These are phyloP conservation scores for Hanseniaspora pseudoguilliermondii DNA, from an alignment of 805 yeast genomes.

Conservation along the genomic window DNA sequence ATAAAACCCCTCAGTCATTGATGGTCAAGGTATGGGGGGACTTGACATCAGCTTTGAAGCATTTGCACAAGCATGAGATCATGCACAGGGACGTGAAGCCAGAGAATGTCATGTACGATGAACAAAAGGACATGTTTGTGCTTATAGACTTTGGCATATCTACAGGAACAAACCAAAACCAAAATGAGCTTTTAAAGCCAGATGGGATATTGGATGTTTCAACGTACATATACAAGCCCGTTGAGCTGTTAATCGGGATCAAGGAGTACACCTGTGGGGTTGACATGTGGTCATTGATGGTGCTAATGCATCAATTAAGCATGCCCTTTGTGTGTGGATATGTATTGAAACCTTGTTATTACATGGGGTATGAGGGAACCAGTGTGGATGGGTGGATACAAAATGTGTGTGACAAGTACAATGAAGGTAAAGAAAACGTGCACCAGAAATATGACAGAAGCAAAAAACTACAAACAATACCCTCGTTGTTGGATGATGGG, in stretches of 20 bases:
- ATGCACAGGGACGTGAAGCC: slow-evolving; percentile 93
- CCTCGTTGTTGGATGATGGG: neutral
- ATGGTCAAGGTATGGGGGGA: slow-evolving; percentile 47
- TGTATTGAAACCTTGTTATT: neutral
- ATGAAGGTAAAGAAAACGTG: neutral
- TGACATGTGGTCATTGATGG: slow-evolving; percentile 65
- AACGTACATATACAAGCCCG: slow-evolving; percentile 61
- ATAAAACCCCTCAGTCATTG: slow-evolving; percentile 17
- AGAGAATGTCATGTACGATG: slow-evolving; percentile 77
- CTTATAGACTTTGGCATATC: slow-evolving; percentile 63
- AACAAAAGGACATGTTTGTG: neutral
- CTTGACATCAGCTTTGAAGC: slow-evolving; percentile 63
- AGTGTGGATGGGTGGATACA: neutral
- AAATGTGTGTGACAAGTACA: neutral
- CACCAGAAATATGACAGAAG: neutral
- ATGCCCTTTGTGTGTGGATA: neutral
- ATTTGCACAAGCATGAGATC: slow-evolving; percentile 72
- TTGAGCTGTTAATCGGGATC: slow-evolving; percentile 57
- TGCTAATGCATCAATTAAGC: slow-evolving; percentile 21
- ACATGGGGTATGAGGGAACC: neutral
- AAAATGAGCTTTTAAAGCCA: slow-evolving; percentile 21
- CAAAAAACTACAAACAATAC: neutral
- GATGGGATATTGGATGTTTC: slow-evolving; percentile 38
- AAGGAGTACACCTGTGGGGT: slow-evolving; percentile 40
- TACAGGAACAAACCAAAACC: slow-evolving; percentile 28